A percentile compares a stretch with the other conserved stretches of the same genome.
phyloP scores from a whole-genome alignment of 371 early-diverging fungal genomes.

The Apophysomyces sp. region DNA sequence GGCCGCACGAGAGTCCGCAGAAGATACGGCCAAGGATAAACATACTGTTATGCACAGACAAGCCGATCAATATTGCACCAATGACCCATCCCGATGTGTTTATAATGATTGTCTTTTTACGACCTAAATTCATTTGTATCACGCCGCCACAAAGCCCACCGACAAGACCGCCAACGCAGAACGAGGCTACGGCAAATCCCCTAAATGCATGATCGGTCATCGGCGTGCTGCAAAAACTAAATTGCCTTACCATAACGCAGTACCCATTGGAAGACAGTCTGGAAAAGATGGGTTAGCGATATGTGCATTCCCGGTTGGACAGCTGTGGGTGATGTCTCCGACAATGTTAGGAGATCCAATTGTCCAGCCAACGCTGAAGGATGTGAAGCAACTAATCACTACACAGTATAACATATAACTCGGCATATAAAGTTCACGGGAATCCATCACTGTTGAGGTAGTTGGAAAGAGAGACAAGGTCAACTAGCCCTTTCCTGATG shows the following conservation, averaged over 20 bases:
- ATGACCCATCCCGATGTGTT: slow-evolving; percentile 63
- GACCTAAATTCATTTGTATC: slow-evolving; percentile 61
- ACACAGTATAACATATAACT: slow-evolving; percentile 43
- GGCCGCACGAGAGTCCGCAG: slow-evolving; percentile 80
- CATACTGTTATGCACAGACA: slow-evolving; percentile 51
- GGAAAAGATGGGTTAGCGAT: slow-evolving; percentile 16
- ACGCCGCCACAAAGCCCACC: slow-evolving; percentile 67
- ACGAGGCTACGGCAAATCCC: slow-evolving; percentile 68
- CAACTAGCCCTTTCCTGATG: not conserved
- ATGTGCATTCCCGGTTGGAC: slow-evolving; percentile 21
- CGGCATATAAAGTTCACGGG: slow-evolving; percentile 33
- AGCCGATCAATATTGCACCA: slow-evolving; percentile 62
- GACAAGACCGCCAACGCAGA: slow-evolving; percentile 72
- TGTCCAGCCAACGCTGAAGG: slow-evolving; percentile 41
- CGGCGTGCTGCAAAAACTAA: not conserved
- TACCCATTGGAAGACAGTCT: slow-evolving; percentile 27
- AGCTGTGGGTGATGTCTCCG: slow-evolving; percentile 27
- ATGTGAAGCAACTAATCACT: slow-evolving; percentile 30
- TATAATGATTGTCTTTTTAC: slow-evolving; percentile 60
- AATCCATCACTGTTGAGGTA: slow-evolving; percentile 29
- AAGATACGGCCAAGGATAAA: slow-evolving; percentile 79
- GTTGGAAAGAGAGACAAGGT: not conserved
- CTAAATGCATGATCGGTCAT: slow-evolving; percentile 16
- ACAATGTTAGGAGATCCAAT: slow-evolving; percentile 49
- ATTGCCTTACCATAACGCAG: slow-evolving; percentile 16